Evolutionary conservation across 768 basidiomycete species (phyloP), one percentile per base, ranked within the genome.

Genomic region (Pisolithus sp.): DNA sequence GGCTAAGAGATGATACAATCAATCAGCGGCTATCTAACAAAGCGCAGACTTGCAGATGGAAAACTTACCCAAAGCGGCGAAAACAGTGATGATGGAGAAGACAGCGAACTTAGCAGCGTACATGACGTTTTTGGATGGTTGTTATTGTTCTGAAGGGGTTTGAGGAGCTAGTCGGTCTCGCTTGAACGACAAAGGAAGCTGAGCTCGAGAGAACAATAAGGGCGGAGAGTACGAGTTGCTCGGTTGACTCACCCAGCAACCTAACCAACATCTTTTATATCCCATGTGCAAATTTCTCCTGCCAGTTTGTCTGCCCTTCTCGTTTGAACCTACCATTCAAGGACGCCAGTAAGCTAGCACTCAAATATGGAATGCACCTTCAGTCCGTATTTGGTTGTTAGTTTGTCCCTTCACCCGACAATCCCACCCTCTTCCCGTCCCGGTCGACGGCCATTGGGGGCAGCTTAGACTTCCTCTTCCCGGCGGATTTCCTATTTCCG

Each of bases 161-260:
- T 30, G 18, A 38, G 39, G 39, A 37, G 20, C 48, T 12, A n/a
- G 24, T 10, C 37, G 21, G 41, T 49, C 42, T 36, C 44, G 45
- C 18, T 21, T 48, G 46, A 49, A 40, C 39, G 53, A 37, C 23
- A 23, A 46, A 47, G 44, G 47, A 46, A 49, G 44, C 39, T 36
- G 28, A 52, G 44, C 44, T 52, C 40, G 46, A 42, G 42, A 59
- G 56, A 69, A 67, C 66, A 69, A 69, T 67, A 68, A 66, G 66
- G 59, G 51, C 34, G 53, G 55, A 52, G 7, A 53, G 58, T 55
- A 58, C 50, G 50, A 50, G 46, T 34, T 17, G 49, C 53, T 58
- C 48, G 56, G 37, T 48, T 59, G 60, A 57, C 49, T 61, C 58
- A 57, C 26, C 49, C 3, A 13, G 20, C 6, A 13, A 34, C 20